Evolutionary conservation across 2,329 filamentous ascomycete genomes (phyloP), one percentile per base, ranked within the genome.

Genomic region (Hypocrella siamensis): DNA sequence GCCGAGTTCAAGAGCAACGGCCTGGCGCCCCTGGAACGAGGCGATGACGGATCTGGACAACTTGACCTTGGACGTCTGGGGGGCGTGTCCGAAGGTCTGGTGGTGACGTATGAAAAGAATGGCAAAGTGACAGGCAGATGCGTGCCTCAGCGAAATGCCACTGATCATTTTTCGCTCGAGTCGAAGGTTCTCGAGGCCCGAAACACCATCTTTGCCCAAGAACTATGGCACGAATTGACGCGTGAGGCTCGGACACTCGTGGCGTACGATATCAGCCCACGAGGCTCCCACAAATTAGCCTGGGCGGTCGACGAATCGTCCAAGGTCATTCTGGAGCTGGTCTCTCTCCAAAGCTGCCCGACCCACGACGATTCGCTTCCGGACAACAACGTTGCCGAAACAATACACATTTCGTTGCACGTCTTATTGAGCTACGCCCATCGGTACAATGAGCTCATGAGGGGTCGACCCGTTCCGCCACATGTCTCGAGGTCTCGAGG

Each of bases 151-250:
- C 59, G 63, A 26, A 63, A 67, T 2, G 55, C 71, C 5, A 60
- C 63, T 17, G 64, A 71, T 22, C 67, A 77, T 24, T 41, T 43
- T 6, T 47, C 46, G 2, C 58, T 86, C 7, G 73, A 83, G 41
- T 63, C 72, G 19, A 67, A 75, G 8, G 80, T 92, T 19, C 69
- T 77, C 14, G 71, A 81, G 43, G 79, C 82, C 3, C 68, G 82
- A 35, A 79, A 90, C 51, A 83, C 79, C 31, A 65, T 88, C 15
- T 85, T 82, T 44, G 75, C 81, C 18, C 77, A 86, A 47, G 90
- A 98, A 49, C 59, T 98, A 2, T 94, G 85, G 67, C 76, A 93
- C 43, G 90, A 98, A 54, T 63, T 96, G 37, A 76, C 78, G 32
- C 70, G 83, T 14, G 90, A 98, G 54, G 75, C 80, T 1, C 77